phyloP scores from a whole-genome alignment of 1,284 basidiomycete genomes.

The Peniophora sp. region DNA sequence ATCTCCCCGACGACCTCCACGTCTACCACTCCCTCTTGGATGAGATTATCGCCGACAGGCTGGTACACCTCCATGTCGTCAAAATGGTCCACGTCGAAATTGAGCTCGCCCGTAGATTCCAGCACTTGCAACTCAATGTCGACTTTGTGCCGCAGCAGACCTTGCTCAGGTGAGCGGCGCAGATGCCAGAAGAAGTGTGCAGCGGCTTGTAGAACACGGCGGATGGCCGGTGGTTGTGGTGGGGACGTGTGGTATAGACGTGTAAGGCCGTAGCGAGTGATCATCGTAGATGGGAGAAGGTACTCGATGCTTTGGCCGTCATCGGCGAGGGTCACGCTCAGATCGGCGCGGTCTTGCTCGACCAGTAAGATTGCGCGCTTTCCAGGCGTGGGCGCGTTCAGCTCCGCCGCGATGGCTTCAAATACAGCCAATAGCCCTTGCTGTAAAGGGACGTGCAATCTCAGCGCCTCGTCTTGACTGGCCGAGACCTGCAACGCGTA shows the following conservation, averaged over 20 bases:
- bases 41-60: not conserved
- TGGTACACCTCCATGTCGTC: not conserved
- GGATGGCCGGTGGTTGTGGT: not conserved
- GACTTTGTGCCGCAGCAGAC: not conserved
- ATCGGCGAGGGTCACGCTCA: not conserved
- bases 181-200: conserved; percentile 5
- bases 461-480: not conserved
- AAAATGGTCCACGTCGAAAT: not conserved
- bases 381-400: not conserved
- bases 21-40: not conserved
- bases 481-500: not conserved
- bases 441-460: not conserved
- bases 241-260: not conserved
- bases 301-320: not conserved
- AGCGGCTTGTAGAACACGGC: not conserved
- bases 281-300: not conserved
- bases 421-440: not conserved
- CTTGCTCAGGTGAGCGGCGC: not conserved
- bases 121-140: not conserved
- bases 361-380: not conserved
- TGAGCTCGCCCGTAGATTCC: not conserved
- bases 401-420: not conserved
- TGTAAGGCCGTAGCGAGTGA: not conserved
- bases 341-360: conserved; percentile 2
- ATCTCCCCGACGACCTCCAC: not conserved